Base-by-base conservation (phyloP, 768 basidiomycete genomes). In the Boletus rubropictus region DNA sequence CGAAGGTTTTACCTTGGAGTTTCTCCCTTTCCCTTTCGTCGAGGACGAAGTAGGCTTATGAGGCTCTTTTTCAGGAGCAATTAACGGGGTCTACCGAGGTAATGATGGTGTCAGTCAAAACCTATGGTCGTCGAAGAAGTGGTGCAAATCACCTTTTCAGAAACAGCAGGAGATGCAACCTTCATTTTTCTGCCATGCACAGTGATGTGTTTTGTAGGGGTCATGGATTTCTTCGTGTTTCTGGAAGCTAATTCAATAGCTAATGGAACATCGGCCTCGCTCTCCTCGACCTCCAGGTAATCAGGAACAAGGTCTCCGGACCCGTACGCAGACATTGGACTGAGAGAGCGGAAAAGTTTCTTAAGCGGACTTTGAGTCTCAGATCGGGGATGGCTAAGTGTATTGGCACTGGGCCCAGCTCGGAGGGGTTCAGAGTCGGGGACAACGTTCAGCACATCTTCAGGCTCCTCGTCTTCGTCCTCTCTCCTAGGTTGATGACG, bases 381-480 rank as follows among this genome's bases (percentile, higher is more conserved):
- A 32, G n/a, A 21, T 32, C 37, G 35, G 34, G 39, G 36, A n/a
- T 32, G 48, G 27, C 27, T 18, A 27, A 57, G 50, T 12, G 53
- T 46, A 39, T 53, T 33, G 20, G 37, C 12, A n/a, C 51, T 42
- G 8, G 50, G 49, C 38, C 60, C 67, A 18, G 66, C 71, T 24
- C 68, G 69, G 17, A 66, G 60, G 39, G 79, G 76, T 51, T 84
- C 83, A 3, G 83, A 85, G 57, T 85, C 84, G 3, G 83, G 81
- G 14, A 86, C 69, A 42, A 82, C 46, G 27, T 79, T 79, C 54
- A 74, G 68, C 5, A 53, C 42, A 52, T 72, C 72, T 33, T 71
- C 72, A 34, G 32, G 43, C 21, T 54, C 57, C 15, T 52, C 50
- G 14, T 54, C 49, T 9, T 39, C 47, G 3, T 39, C 32, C 21